These are phyloP conservation scores for Cyclanthera cordifolia DNA, from an alignment of 306 rosid genomes.

Conservation along the genomic window DNA sequence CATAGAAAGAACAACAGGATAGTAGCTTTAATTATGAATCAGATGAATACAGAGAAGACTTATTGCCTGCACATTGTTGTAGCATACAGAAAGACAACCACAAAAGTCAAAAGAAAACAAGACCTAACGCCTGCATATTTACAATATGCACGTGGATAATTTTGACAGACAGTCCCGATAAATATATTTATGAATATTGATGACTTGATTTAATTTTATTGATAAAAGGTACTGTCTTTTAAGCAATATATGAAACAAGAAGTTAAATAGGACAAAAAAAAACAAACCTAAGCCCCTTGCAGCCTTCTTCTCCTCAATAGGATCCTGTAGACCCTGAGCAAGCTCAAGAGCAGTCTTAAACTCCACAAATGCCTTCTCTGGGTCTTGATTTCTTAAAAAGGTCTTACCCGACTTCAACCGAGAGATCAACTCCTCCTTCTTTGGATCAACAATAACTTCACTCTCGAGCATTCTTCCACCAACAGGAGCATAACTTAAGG, in stretches of 20 bases:
- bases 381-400: conserved; percentile 74
- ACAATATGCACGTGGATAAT: background rate
- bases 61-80: too few relatives aligned
- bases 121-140: background rate
- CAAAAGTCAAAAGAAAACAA: too few relatives aligned
- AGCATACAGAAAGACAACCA: too few relatives aligned
- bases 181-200: background rate
- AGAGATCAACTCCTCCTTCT: conserved; percentile 74
- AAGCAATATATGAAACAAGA: background rate
- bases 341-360: conserved; percentile 70
- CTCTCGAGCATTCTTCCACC: conserved; percentile 56
- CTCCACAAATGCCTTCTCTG: conserved; percentile 58
- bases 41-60: background rate
- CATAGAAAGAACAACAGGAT: background rate
- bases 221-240: background rate
- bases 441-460: conserved; percentile 66
- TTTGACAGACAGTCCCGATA: background rate
- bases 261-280: background rate
- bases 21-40: background rate
- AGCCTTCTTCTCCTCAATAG: conserved; percentile 88
- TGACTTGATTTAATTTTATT: background rate
- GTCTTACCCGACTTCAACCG: conserved; percentile 71
- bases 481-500: conserved; percentile 79
- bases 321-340: conserved; percentile 56
- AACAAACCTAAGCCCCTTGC: conserved; percentile 88